A percentile compares a stretch with the other conserved stretches of the same genome.
phyloP scores from a whole-genome alignment of 1,139 yeast species.

The Kodamaea anthophila region DNA sequence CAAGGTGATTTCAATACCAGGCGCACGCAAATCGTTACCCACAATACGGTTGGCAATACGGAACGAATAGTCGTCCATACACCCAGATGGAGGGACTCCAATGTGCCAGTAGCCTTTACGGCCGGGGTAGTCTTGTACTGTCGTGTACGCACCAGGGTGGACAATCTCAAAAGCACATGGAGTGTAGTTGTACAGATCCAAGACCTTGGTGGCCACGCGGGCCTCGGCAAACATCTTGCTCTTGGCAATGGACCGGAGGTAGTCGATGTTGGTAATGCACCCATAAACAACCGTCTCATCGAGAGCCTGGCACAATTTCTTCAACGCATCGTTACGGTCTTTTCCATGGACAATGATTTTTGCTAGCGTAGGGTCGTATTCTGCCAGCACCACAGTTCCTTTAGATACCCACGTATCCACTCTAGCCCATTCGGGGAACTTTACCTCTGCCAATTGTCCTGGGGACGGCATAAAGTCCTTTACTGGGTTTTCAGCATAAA shows the following conservation, averaged over 20 bases:
- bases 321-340: conserved; percentile 78
- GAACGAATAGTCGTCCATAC: conserved; percentile 92
- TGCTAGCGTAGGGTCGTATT: conserved; percentile 94
- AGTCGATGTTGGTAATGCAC: conserved; percentile 84
- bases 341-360: conserved; percentile 92
- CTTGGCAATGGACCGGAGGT: conserved; percentile 76
- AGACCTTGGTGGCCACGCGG: conserved; percentile 76
- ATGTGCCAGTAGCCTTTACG: conserved; percentile 80
- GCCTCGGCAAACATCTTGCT: conserved; percentile 82
- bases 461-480: conserved; percentile 95
- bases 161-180: conserved; percentile 82
- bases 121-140: conserved; percentile 96
- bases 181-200: conserved; percentile 73
- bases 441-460: conserved; percentile 82
- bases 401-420: conserved; percentile 90
- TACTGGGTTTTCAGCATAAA: conserved; percentile 94
- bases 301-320: conserved; percentile 70
- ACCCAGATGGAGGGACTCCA: conserved; percentile 98
- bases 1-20: conserved; percentile 86
- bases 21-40: conserved; percentile 74
- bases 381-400: conserved; percentile 87
- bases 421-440: conserved; percentile 85
- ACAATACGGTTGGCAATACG: conserved; percentile 85
- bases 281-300: conserved; percentile 85
- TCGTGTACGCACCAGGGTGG: conserved; percentile 88